Base-by-base conservation (phyloP, 495 filamentous ascomycete genomes). In the Physcia stellaris region DNA sequence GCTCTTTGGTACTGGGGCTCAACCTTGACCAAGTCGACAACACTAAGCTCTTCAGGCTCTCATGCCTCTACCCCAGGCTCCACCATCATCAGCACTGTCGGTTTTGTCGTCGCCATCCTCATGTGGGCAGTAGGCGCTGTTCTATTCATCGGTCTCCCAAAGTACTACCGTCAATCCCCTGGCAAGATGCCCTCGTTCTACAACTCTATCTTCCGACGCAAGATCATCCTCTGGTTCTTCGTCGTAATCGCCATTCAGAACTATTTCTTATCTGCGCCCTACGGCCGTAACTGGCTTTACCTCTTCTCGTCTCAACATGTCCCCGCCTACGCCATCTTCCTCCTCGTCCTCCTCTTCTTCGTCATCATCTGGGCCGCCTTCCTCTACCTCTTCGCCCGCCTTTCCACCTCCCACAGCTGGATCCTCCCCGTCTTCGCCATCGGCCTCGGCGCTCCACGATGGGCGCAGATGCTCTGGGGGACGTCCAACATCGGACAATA, bases 1-100 rank as follows among this genome's bases (percentile, higher is more conserved):
- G 62, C 58, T n/a, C 64, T 81, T n/a, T 81, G 75, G 75, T 78
- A 67, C 54, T 80, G 77, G 77, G 77, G 75, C 15, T 59, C 57
- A 24, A 51, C 57, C 32, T n/a, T n/a, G n/a, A n/a, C n/a, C n/a
- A n/a, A n/a, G n/a, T n/a, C n/a, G n/a, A n/a, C n/a, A n/a, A n/a
- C n/a, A n/a, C n/a, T n/a, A n/a, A n/a, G n/a, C n/a, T n/a, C n/a
- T n/a, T n/a, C n/a, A n/a, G n/a, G n/a, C n/a, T n/a, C n/a, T n/a
- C n/a, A n/a, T n/a, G n/a, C n/a, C n/a, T n/a, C 51, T 12, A 49
- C 47, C 5, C 40, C 42, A 7, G 37, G 32, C 2, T 54, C 67
- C 35, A 54, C 71, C 18, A 66, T 57, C 28, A 57, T 76, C 39
- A 63, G 58, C 18, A 43, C 66, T 1, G n/a, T n/a, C n/a, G n/a